Percentiles rank a stretch among this genome's conserved stretches.
Conservation (phyloP, 1,284 basidiomycete species). For the Leccinum solheimii region DNA sequence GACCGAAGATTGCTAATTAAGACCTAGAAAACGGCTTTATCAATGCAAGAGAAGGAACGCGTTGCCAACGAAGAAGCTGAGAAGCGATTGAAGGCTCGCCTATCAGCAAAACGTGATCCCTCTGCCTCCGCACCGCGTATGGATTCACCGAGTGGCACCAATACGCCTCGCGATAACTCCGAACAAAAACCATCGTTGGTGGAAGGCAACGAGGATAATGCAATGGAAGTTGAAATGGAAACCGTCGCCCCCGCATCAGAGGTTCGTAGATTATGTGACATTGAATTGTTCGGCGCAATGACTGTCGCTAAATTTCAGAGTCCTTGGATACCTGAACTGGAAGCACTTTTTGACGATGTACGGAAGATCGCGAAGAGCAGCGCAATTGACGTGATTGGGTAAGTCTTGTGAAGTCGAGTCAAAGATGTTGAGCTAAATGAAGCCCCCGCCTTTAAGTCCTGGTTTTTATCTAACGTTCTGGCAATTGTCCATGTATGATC, state of each 20-base stretch:
- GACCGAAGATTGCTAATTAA: slow-evolving; percentile 9
- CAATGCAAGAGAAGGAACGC: slow-evolving; percentile 63
- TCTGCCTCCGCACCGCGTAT: slow-evolving; percentile 52
- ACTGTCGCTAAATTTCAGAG: slow-evolving; percentile 41
- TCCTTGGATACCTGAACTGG: slow-evolving; percentile 76
- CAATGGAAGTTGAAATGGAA: slow-evolving; percentile 51
- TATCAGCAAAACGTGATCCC: slow-evolving; percentile 76
- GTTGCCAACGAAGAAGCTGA: slow-evolving; percentile 71
- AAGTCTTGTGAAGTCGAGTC: slow-evolving; percentile 27
- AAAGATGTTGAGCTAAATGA: slow-evolving; percentile 6
- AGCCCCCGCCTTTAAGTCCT: slow-evolving; percentile 48
- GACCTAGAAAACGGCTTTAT: slow-evolving; percentile 53
- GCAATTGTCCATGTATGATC: slow-evolving; percentile 89
- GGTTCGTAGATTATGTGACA: slow-evolving; percentile 18
- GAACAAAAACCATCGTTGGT: slow-evolving; percentile 38
- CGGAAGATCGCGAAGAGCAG: slow-evolving; percentile 65
- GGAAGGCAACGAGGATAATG: slow-evolving; percentile 47
- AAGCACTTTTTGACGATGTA: slow-evolving; percentile 68
- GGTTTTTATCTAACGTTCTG: slow-evolving; percentile 94
- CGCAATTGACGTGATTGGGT: slow-evolving; percentile 73
- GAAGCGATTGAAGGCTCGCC: slow-evolving; percentile 71
- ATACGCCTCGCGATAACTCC: slow-evolving; percentile 36
- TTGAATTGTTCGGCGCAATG: slow-evolving; percentile 8
- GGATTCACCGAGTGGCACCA: slow-evolving; percentile 55
- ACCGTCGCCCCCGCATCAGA: slow-evolving; percentile 19